These are phyloP conservation scores for Elongisporangium senticosum DNA, from an alignment of 352 stramenopile species.

Conservation along the genomic window DNA sequence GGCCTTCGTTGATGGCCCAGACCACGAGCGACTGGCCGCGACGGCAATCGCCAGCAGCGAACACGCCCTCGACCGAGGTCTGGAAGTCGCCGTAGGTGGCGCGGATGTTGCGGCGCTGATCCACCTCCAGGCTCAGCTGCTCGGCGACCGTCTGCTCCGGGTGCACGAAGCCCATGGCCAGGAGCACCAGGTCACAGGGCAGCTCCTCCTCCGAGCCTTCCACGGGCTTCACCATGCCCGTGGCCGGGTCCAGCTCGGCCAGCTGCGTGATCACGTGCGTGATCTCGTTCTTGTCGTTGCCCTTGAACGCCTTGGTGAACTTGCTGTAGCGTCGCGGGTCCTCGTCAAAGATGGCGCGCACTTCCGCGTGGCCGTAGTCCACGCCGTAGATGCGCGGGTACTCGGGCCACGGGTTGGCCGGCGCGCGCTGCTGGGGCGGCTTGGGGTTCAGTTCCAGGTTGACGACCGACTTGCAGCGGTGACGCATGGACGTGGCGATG, in stretches of 20 bases:
- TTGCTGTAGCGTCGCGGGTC: constrained; percentile 84
- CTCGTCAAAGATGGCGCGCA: constrained; percentile 87
- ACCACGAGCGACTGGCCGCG: constrained; percentile 97
- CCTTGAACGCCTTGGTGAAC: constrained; percentile 75
- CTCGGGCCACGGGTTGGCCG: constrained; percentile 95
- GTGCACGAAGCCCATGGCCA: constrained; percentile 97
- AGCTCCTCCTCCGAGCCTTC: constrained; percentile 91
- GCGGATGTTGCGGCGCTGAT: constrained; percentile 93
- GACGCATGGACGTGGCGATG: constrained; percentile 97
- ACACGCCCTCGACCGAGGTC: constrained; percentile 94
- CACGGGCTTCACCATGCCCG: constrained; percentile 65
- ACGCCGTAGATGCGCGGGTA: constrained; percentile 96
- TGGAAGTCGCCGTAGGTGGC: constrained; percentile 93
- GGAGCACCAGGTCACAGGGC: constrained; percentile 91
- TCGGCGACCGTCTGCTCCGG: constrained; percentile 91
- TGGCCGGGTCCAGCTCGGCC: constrained; percentile 52
- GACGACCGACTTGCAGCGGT: constrained; percentile 94
- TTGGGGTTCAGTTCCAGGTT: constrained; percentile 96
- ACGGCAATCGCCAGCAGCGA: constrained; percentile 96
- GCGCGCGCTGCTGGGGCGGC: constrained; percentile 87
- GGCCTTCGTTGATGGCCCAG: constrained; percentile 98
- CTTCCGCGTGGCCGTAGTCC: constrained; percentile 98
- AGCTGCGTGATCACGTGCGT: constrained; percentile 68
- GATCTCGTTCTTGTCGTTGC: constrained; percentile 67
- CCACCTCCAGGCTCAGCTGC: constrained; percentile 86